phyloP scores from a whole-genome alignment of 192 early-diverging fungal genomes.

The Podila verticillata region DNA sequence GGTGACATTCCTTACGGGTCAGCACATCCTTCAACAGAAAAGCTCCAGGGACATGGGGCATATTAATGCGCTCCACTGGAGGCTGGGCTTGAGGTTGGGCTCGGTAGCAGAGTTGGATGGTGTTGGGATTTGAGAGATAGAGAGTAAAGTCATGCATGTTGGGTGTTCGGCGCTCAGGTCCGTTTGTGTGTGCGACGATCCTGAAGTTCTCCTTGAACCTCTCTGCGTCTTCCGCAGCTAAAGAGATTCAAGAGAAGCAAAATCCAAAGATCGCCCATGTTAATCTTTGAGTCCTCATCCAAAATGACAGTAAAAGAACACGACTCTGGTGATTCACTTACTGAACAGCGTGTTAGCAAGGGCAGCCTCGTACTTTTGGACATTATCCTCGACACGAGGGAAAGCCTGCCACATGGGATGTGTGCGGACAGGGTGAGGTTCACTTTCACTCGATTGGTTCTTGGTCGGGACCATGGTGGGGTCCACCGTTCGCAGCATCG shows the following conservation, averaged over 20 bases:
- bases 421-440: conserved; percentile 32
- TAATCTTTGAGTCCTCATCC: background rate
- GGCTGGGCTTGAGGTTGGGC: conserved; percentile 17
- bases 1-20: conserved; percentile 60
- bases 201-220: conserved; percentile 52
- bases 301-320: background rate
- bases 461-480: conserved; percentile 58
- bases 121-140: conserved; percentile 64
- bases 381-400: conserved; percentile 27
- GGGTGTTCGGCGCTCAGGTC: conserved; percentile 65
- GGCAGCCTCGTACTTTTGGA: conserved; percentile 42
- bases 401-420: conserved; percentile 56
- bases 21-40: conserved; percentile 68
- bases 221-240: conserved; percentile 44
- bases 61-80: conserved; percentile 53
- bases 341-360: conserved; percentile 30
- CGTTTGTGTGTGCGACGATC: conserved; percentile 62
- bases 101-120: conserved; percentile 52
- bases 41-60: conserved; percentile 65
- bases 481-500: conserved; percentile 71
- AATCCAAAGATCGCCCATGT: background rate
- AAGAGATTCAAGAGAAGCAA: background rate
- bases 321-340: conserved; percentile 21
- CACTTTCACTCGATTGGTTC: background rate
- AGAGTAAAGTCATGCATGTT: conserved; percentile 68